Evolutionary conservation across 176 grass and related monocot genomes (phyloP).

Genomic region (Miscanthus lutarioriparius): DNA sequence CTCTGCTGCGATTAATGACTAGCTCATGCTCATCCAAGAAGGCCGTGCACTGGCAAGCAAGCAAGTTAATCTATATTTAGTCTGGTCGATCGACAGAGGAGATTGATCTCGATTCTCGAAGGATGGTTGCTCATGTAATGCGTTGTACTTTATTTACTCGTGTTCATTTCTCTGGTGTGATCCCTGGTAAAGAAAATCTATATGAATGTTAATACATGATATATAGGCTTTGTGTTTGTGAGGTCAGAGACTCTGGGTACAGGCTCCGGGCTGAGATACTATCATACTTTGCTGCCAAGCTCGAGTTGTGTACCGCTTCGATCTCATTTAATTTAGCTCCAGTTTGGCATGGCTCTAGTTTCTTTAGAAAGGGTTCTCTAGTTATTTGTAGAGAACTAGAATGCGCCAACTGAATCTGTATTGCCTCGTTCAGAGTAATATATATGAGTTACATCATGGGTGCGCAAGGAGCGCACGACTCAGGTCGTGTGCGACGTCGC

Average conservation of each 20-base stretch:
- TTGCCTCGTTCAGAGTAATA: no score
- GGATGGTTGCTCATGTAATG: not conserved
- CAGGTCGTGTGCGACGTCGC: no score
- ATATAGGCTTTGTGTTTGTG: not conserved
- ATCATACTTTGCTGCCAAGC: no score
- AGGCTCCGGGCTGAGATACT: no score
- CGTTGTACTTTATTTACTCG: not conserved
- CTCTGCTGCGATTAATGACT: constrained; percentile 45
- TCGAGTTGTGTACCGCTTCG: no score
- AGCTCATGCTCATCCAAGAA: not conserved
- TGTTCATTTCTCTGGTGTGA: not conserved
- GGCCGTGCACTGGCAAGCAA: not conserved
- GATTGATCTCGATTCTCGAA: not conserved
- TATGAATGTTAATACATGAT: not conserved
- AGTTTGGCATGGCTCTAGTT: not conserved
- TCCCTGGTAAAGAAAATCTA: not conserved
- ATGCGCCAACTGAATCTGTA: no score
- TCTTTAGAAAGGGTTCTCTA: no score
- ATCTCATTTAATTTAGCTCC: not conserved
- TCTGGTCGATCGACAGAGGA: not conserved
- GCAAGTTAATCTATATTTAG: not conserved
- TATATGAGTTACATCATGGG: no score
- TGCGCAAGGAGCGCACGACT: no score
- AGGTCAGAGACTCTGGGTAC: no score
- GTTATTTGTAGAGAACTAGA: no score